Percentiles rank a stretch among this genome's conserved stretches.
These are phyloP conservation scores for Xylaria castorea DNA, from an alignment of 495 filamentous ascomycete species.

Conservation along the genomic window DNA sequence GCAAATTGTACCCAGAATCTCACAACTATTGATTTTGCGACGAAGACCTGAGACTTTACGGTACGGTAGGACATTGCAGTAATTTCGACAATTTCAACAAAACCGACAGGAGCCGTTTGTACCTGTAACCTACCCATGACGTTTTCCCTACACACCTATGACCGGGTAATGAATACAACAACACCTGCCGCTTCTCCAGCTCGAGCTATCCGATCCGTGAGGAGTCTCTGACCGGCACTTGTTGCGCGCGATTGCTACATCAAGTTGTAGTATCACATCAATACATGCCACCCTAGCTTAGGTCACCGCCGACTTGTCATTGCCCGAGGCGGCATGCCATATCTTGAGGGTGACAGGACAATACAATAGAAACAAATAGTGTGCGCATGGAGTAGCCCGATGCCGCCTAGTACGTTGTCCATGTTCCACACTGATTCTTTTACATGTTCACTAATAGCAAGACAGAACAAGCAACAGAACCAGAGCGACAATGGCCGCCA, in stretches of 20 bases:
- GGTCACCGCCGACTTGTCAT: not conserved
- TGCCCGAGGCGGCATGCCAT: slow-evolving; percentile 4
- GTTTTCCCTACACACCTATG: not conserved
- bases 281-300: not conserved
- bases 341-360: not conserved
- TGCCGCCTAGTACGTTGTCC: slow-evolving; percentile 29
- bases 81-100: not conserved
- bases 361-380: not conserved
- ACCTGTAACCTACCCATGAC: not conserved
- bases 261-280: not conserved
- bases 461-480: slow-evolving; percentile 33
- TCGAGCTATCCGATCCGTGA: not conserved
- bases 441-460: slow-evolving; percentile 1
- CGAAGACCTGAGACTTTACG: not conserved
- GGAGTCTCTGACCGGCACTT: not conserved
- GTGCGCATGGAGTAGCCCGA: slow-evolving; percentile 15
- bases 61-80: not conserved
- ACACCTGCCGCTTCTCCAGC: not conserved
- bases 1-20: slow-evolving; percentile 16
- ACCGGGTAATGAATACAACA: not conserved
- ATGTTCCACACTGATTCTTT: not conserved
- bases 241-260: not conserved
- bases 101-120: not conserved
- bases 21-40: not conserved
- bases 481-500: slow-evolving; percentile 79